Percentiles rank a stretch among this genome's conserved stretches.
Evolutionary conservation across 1,284 basidiomycete species (phyloP).

Genomic region (Cryptococcus depauperatus): DNA sequence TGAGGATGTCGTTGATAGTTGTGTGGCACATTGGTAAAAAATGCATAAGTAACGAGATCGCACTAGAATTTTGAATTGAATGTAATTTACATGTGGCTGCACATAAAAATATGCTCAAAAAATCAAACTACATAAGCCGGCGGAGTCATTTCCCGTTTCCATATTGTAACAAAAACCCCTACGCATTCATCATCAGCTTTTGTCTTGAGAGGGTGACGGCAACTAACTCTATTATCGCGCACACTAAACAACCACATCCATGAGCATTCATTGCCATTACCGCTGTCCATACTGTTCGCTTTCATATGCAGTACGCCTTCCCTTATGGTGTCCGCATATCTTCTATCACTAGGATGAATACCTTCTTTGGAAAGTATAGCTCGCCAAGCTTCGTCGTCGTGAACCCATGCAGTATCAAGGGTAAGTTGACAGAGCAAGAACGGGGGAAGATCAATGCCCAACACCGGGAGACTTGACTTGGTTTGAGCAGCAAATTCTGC

Average conservation of each 20-base stretch:
- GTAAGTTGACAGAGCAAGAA: slow-evolving; percentile 29
- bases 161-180: slow-evolving; percentile 21
- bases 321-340: slow-evolving; percentile 30
- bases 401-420: slow-evolving; percentile 33
- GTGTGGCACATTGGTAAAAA: no score
- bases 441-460: slow-evolving; percentile 37
- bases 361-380: slow-evolving; percentile 14
- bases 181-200: neutral
- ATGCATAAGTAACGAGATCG: no score
- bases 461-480: slow-evolving; percentile 33
- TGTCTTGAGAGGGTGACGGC: neutral
- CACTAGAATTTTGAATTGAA: no score
- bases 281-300: neutral
- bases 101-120: neutral
- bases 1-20: no score
- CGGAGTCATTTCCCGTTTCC: neutral
- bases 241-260: slow-evolving; percentile 55
- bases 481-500: slow-evolving; percentile 31
- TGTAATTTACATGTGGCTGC: no score
- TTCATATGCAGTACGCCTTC: slow-evolving; percentile 19
- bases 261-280: neutral
- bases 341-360: slow-evolving; percentile 20
- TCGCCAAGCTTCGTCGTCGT: slow-evolving; percentile 40
- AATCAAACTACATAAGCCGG: neutral
- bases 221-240: slow-evolving; percentile 35